Percentiles rank a stretch among this genome's conserved stretches.
Evolutionary conservation across 1,139 yeast genomes (phyloP).

Genomic region (Scheffersomyces lignicola): DNA sequence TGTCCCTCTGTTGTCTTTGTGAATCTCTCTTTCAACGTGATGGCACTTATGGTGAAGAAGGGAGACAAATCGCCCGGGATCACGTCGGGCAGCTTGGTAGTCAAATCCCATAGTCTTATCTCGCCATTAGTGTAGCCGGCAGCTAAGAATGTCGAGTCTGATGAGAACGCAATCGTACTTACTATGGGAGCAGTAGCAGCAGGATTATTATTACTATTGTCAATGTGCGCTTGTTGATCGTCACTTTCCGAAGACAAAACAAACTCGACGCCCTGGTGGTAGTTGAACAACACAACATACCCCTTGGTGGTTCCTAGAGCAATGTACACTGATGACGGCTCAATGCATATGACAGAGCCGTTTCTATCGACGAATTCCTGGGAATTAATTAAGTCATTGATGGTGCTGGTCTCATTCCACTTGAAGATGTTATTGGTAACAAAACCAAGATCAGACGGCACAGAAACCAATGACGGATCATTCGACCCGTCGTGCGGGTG

Average conservation of each 20-base stretch:
- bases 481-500: no score
- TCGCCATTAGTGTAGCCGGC: conserved; percentile 36
- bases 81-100: conserved; percentile 8
- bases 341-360: conserved; percentile 53
- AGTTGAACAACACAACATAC: conserved; percentile 59
- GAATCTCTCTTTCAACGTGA: conserved; percentile 26
- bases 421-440: conserved; percentile 13
- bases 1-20: conserved; percentile 51
- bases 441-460: neutral
- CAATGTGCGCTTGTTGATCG: conserved; percentile 3
- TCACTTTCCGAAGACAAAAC: conserved; percentile 27
- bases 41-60: conserved; percentile 28
- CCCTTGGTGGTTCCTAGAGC: conserved; percentile 68
- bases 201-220: conserved; percentile 7
- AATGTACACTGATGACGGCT: conserved; percentile 49
- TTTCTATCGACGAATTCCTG: conserved; percentile 26
- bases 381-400: conserved; percentile 23
- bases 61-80: conserved; percentile 14
- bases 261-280: conserved; percentile 52
- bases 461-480: no score
- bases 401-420: conserved; percentile 27
- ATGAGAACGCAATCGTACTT: conserved; percentile 41
- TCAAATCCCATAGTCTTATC: conserved; percentile 31
- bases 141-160: conserved; percentile 34
- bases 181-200: conserved; percentile 19